Evolutionary conservation across 306 rosid genomes (phyloP).

Genomic region (Prosopis cineraria): DNA sequence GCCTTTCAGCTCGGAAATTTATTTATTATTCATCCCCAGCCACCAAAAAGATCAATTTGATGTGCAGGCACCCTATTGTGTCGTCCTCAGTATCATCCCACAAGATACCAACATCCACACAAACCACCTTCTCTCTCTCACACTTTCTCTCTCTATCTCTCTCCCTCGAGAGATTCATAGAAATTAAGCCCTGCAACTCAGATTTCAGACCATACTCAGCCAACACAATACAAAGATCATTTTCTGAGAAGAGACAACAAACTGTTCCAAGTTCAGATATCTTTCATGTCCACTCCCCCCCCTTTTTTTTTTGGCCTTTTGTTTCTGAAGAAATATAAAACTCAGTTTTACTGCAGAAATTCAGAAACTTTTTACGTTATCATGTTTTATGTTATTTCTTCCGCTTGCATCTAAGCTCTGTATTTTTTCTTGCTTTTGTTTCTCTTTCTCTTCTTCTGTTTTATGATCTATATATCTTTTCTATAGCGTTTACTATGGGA

Average conservation of each 20-base stretch:
- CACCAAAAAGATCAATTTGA: background rate
- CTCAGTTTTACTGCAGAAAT: background rate
- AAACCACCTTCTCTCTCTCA: background rate
- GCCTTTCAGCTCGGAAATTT: background rate
- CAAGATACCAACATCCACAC: too few species aligned
- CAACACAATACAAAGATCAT: background rate
- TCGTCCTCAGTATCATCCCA: background rate
- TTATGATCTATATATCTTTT: too few species aligned
- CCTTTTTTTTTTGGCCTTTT: too few species aligned
- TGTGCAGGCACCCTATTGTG: background rate
- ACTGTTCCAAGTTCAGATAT: background rate
- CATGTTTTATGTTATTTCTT: too few species aligned
- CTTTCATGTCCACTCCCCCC: background rate
- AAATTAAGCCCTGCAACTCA: too few species aligned
- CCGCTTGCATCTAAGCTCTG: too few species aligned
- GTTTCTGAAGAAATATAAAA: background rate
- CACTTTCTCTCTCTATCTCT: too few species aligned
- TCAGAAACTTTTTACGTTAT: too few species aligned
- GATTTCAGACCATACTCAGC: background rate
- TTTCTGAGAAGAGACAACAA: background rate
- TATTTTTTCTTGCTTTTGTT: too few species aligned
- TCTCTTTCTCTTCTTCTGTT: too few species aligned
- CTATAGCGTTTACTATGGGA: too few species aligned
- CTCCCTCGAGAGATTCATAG: too few species aligned
- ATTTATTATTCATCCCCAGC: background rate